Base-by-base conservation (phyloP, 2,329 filamentous ascomycete species). In the Tolypocladium endophyticum region DNA sequence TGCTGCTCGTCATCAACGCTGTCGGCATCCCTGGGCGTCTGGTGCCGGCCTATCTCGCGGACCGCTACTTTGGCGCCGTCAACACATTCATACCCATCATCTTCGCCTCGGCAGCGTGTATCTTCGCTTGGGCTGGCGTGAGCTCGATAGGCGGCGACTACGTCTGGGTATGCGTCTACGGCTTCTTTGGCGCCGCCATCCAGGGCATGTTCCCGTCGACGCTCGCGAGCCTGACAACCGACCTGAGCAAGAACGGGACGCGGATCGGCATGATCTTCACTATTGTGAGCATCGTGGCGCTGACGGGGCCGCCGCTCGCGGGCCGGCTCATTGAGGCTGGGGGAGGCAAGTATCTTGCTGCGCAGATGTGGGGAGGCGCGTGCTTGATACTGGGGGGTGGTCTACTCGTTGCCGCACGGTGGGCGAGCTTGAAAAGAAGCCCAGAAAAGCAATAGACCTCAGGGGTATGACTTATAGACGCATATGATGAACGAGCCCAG, bases 191-290 rank as follows among this genome's bases (percentile, higher is more conserved):
- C 0, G 86, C 85, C 0, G 84, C 79, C 0, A 81, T 89, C 55
- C 87, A 89, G 71, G 80, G 80, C 8, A 68, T 90, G 14, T 89
- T 89, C 65, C 87, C 87, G 0, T 84, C 86, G 0, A 69, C 71
- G 7, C 63, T 70, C 16, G 71, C 70, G 1, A 65, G 80, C 33
- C 69, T 86, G 59, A 82, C 79, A 4, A 75, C 74, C 4, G 82
- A 86, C 63, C 67, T 81, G 61, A 71, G 75, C 16, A 83, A 83
- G 67, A 73, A 77, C 4, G 83, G 83, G 0, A 79, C 80, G 2
- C 72, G 82, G 8, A 82, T 85, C 62, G 83, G 83, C 57, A 86
- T 86, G 83, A 73, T 80, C 1, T 85, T 86, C 56, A 81, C 79
- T 0, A 79, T 84, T 23, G 77, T 80, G 60, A 82, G 80, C 63